These are phyloP conservation scores for Pichia thaimueangensis DNA, from an alignment of 805 yeast genomes.

Conservation along the genomic window DNA sequence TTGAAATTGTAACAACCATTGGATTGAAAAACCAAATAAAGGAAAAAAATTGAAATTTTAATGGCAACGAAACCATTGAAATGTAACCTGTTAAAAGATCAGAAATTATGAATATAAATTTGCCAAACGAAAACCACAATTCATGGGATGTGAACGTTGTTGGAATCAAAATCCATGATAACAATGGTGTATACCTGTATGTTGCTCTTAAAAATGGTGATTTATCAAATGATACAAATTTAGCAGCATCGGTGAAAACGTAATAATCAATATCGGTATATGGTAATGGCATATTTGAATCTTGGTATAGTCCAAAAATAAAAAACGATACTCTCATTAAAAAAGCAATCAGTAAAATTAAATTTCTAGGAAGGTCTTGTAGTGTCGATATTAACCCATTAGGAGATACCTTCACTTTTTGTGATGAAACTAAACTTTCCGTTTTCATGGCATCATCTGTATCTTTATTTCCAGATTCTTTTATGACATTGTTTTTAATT, in stretches of 20 bases:
- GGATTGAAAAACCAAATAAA: conserved; percentile 84
- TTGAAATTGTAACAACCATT: conserved; percentile 87
- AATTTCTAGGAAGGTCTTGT: neutral
- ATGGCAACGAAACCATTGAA: conserved; percentile 29
- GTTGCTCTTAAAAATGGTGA: conserved; percentile 86
- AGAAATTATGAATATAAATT: conserved; percentile 64
- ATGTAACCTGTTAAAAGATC: conserved; percentile 78
- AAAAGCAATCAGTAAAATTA: conserved; percentile 17
- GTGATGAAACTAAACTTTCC: too few relatives aligned
- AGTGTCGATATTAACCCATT: neutral
- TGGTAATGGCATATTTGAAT: conserved; percentile 65
- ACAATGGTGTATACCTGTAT: conserved; percentile 85
- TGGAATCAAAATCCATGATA: conserved; percentile 79
- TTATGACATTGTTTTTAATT: too few relatives aligned
- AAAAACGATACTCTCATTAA: conserved; percentile 56
- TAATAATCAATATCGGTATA: conserved; percentile 93
- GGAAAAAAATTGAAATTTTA: conserved; percentile 12
- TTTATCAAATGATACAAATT: conserved; percentile 45
- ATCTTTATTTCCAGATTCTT: too few relatives aligned
- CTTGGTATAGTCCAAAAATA: conserved; percentile 81
- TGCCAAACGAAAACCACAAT: conserved; percentile 63
- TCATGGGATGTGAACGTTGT: conserved; percentile 32
- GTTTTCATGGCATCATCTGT: too few relatives aligned
- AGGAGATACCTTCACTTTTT: neutral
- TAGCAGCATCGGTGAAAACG: conserved; percentile 91